phyloP scores from a whole-genome alignment of 2,329 filamentous ascomycete genomes.

The Epichloe sp. region DNA sequence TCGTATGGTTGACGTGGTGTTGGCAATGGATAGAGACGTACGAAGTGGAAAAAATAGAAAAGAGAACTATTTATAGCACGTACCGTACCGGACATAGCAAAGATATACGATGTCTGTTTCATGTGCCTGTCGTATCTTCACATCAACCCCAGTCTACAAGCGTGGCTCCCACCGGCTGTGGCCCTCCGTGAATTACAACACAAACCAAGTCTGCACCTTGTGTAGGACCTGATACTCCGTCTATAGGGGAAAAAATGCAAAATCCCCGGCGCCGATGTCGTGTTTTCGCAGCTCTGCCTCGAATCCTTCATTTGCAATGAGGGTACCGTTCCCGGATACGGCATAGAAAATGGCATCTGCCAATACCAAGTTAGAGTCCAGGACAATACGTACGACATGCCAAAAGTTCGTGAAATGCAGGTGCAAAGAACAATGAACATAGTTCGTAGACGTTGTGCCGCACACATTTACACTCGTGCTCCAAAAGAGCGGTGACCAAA shows the following conservation, averaged over 20 bases:
- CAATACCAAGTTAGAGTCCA: not conserved
- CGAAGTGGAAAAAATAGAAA: not conserved
- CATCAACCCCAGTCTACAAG: slow-evolving; percentile 48
- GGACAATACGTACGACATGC: not conserved
- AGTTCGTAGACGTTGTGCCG: not conserved
- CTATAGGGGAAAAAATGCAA: slow-evolving; percentile 56
- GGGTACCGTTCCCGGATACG: slow-evolving; percentile 44
- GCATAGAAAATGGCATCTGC: slow-evolving; percentile 57
- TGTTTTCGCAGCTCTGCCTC: slow-evolving; percentile 38
- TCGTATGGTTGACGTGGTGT: slow-evolving; percentile 11
- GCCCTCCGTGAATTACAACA: slow-evolving; percentile 51
- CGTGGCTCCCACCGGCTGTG: slow-evolving; percentile 47
- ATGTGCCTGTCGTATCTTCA: slow-evolving; percentile 16
- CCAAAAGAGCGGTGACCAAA: not conserved
- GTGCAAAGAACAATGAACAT: not conserved
- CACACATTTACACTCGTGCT: no score
- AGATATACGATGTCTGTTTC: not conserved
- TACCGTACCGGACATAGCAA: not conserved
- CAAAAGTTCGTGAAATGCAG: not conserved
- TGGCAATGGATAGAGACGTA: not conserved
- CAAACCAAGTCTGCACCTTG: slow-evolving; percentile 47
- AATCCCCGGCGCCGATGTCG: slow-evolving; percentile 49
- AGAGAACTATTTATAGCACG: not conserved
- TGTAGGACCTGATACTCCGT: slow-evolving; percentile 58
- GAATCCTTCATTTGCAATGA: slow-evolving; percentile 45